Evolutionary conservation across 2,329 filamentous ascomycete species (phyloP).

Genomic region (Colletotrichum salicis): DNA sequence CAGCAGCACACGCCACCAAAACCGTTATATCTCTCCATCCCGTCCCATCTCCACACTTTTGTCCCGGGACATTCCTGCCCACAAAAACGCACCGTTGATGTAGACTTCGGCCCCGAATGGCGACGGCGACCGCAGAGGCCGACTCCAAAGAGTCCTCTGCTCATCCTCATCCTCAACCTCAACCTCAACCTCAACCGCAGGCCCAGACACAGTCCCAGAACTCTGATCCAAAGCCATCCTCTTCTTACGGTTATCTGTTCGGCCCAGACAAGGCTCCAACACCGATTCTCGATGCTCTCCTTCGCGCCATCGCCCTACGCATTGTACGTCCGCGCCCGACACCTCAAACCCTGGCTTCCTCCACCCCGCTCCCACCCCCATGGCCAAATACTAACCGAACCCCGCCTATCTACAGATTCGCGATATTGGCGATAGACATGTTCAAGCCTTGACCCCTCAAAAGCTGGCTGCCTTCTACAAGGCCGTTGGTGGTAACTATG

Average conservation of each 20-base stretch:
- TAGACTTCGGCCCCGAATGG: conserved; percentile 34
- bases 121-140: conserved; percentile 34
- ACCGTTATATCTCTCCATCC: conserved; percentile 18
- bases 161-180: conserved; percentile 18
- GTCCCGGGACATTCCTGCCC: conserved; percentile 19
- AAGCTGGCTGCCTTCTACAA: conserved; percentile 84
- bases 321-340: conserved; percentile 66
- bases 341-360: not conserved
- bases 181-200: conserved; percentile 4
- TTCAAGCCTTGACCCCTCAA: conserved; percentile 66
- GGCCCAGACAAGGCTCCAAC: conserved; percentile 75
- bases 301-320: conserved; percentile 74
- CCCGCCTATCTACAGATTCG: conserved; percentile 56
- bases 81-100: conserved; percentile 29
- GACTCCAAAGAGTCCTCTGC: conserved; percentile 36
- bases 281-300: conserved; percentile 72
- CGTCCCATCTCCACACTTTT: conserved; percentile 26
- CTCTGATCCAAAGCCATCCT: conserved; percentile 11
- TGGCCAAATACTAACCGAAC: conserved; percentile 26
- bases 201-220: not conserved
- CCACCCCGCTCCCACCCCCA: conserved; percentile 25
- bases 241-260: conserved; percentile 73
- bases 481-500: conserved; percentile 79
- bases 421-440: conserved; percentile 67
- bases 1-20: conserved; percentile 22